phyloP scores from a whole-genome alignment of 2,329 filamentous ascomycete species.

The Penicillium sp. region DNA sequence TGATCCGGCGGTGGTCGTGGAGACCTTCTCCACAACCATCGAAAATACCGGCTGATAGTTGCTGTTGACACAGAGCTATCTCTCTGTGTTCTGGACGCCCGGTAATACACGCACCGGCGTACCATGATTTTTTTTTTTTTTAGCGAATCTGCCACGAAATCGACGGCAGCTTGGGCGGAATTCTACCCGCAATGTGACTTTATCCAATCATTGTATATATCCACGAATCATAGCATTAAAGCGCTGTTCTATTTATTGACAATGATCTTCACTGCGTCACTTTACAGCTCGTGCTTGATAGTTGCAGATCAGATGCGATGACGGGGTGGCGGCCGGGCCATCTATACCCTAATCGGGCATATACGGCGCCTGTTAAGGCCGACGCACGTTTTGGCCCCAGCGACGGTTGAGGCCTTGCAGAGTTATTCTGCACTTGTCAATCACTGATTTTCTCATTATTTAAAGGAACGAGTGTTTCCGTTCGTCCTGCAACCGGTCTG shows the following conservation, averaged over 20 bases:
- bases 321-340: neutral
- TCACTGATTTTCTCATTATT: neutral
- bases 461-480: neutral
- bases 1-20: neutral
- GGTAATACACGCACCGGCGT: neutral
- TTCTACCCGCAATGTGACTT: neutral
- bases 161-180: neutral
- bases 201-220: neutral
- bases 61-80: no score
- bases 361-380: neutral
- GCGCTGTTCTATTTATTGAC: neutral
- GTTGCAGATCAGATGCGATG: neutral
- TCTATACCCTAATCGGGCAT: neutral
- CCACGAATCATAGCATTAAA: neutral
- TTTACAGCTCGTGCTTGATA: neutral
- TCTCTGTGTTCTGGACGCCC: neutral
- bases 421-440: no score
- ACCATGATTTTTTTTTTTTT: neutral
- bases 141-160: neutral
- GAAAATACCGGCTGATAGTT: neutral
- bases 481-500: neutral
- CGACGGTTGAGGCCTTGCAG: no score
- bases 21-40: neutral
- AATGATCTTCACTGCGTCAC: neutral
- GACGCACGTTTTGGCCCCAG: no score